phyloP scores from a whole-genome alignment of 345 rosid genomes.

The Excoecaria agallocha region DNA sequence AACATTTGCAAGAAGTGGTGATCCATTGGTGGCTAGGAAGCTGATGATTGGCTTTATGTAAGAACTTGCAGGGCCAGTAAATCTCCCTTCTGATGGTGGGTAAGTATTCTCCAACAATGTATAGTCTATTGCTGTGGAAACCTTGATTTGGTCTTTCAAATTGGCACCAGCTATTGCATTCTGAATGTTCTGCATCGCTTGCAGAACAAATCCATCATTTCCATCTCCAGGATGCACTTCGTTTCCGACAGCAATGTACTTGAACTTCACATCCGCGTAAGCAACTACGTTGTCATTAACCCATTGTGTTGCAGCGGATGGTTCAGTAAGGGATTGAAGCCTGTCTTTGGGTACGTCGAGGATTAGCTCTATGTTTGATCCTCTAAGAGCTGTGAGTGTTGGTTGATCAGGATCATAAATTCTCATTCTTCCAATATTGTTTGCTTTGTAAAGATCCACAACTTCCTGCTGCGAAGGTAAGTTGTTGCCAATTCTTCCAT shows the following conservation, averaged over 20 bases:
- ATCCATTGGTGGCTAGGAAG: slow-evolving; percentile 14
- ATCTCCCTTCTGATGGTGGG: slow-evolving; percentile 36
- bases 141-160: slow-evolving; percentile 29
- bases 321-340: slow-evolving; percentile 27
- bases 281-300: slow-evolving; percentile 30
- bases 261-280: slow-evolving; percentile 37
- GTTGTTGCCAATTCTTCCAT: slow-evolving; percentile 39
- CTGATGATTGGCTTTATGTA: slow-evolving; percentile 27
- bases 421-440: slow-evolving; percentile 34
- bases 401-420: slow-evolving; percentile 35
- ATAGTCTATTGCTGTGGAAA: slow-evolving; percentile 37
- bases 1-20: slow-evolving; percentile 28
- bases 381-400: slow-evolving; percentile 45
- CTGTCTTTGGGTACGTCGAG: slow-evolving; percentile 31
- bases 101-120: slow-evolving; percentile 11
- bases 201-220: slow-evolving; percentile 17
- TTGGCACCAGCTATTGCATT: slow-evolving; percentile 22
- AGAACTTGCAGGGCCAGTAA: slow-evolving; percentile 9
- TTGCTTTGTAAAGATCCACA: slow-evolving; percentile 28
- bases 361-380: slow-evolving; percentile 37
- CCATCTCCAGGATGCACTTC: slow-evolving; percentile 35
- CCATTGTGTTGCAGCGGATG: slow-evolving; percentile 32
- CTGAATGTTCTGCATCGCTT: slow-evolving; percentile 31
- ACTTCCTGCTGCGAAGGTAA: slow-evolving; percentile 34
- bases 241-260: slow-evolving; percentile 51